These are phyloP conservation scores for Perkinsus chesapeaki DNA, from an alignment of 169 alveolate genomes.

Conservation along the genomic window DNA sequence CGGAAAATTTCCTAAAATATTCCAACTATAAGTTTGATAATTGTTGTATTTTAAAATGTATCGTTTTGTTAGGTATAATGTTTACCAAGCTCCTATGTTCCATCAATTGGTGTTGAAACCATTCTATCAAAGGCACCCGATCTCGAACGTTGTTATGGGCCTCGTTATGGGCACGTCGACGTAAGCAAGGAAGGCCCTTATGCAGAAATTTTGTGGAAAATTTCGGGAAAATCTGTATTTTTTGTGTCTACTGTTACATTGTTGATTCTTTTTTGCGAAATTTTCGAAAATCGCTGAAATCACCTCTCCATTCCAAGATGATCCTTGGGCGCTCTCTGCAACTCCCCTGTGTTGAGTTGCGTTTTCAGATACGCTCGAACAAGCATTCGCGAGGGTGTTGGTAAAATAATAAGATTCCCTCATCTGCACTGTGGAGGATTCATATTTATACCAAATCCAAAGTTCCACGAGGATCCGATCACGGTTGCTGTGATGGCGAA, in stretches of 20 bases:
- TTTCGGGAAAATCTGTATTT: no score
- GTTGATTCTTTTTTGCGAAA: no score
- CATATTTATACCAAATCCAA: neutral
- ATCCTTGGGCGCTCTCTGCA: no score
- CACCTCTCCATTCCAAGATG: no score
- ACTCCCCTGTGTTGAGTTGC: no score
- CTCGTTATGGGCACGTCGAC: neutral
- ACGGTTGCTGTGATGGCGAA: neutral
- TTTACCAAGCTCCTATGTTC: neutral
- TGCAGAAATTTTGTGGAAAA: no score
- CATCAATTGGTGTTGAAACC: neutral
- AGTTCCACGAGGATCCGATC: neutral
- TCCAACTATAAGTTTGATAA: neutral
- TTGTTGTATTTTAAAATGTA: neutral
- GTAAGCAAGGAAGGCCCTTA: neutral
- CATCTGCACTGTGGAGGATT: neutral
- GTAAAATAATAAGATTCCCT: neutral
- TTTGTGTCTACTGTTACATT: no score
- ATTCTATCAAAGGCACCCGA: neutral
- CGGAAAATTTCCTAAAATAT: neutral
- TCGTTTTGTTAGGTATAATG: neutral
- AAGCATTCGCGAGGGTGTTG: neutral
- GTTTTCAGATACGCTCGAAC: neutral
- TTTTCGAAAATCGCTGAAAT: no score
- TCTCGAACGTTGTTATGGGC: neutral